Evolutionary conservation across 495 filamentous ascomycete species (phyloP).

Genomic region (Daldinia childiae): DNA sequence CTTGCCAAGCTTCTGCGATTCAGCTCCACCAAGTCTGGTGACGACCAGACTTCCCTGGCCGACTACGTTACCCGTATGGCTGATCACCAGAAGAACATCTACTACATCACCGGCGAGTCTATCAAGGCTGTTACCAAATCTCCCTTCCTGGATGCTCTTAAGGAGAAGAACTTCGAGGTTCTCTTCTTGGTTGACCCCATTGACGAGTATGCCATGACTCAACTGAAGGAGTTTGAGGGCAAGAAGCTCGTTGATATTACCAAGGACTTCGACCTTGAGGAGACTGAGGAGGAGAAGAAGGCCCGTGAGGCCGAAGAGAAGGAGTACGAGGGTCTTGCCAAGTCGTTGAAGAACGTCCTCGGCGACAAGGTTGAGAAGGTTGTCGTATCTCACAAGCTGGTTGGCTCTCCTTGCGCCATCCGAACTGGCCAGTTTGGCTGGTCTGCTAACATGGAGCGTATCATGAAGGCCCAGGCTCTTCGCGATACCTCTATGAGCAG

Average conservation of each 20-base stretch:
- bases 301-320: conserved; percentile 96
- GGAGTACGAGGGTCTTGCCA: conserved; percentile 92
- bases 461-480: conserved; percentile 99
- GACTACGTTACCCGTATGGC: conserved; percentile 99
- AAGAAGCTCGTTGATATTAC: conserved; percentile 99
- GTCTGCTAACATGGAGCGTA: conserved; percentile 99
- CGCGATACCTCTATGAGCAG: conserved; percentile 99
- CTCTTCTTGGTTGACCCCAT: conserved; percentile 99
- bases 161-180: conserved; percentile 99
- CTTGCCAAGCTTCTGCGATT: conserved; percentile 99
- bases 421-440: conserved; percentile 99
- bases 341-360: conserved; percentile 97
- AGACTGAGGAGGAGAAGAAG: conserved; percentile 99
- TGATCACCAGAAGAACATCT: conserved; percentile 99
- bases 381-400: conserved; percentile 97
- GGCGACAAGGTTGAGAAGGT: conserved; percentile 99
- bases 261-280: conserved; percentile 99
- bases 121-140: conserved; percentile 98
- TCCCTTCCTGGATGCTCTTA: conserved; percentile 98
- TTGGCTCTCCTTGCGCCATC: conserved; percentile 96
- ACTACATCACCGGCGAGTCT: conserved; percentile 99
- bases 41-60: conserved; percentile 89
- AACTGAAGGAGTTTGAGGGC: conserved; percentile 99
- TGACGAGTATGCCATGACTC: conserved; percentile 99
- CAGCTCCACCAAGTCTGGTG: conserved; percentile 98